A percentile compares a stretch with the other conserved stretches of the same genome.
Evolutionary conservation across 2,329 filamentous ascomycete species (phyloP).

Genomic region (Ceratocystis colombiana): DNA sequence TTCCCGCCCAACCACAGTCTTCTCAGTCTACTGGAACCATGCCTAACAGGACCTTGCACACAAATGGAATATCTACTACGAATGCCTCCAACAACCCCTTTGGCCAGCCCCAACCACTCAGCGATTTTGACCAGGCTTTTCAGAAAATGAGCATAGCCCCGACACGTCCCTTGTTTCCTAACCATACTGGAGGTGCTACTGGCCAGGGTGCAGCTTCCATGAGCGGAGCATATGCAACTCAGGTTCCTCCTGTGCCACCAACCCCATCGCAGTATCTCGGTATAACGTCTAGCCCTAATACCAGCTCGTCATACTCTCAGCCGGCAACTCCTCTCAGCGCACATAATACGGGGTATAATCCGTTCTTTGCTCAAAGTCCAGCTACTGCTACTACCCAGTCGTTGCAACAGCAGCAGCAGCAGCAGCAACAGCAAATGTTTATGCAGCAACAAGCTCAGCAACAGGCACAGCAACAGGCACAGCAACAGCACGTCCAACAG

Average conservation of each 20-base stretch:
- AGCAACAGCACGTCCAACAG: constrained; percentile 19
- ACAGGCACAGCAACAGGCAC: constrained; percentile 29
- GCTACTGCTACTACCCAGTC: neutral
- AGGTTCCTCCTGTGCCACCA: constrained; percentile 60
- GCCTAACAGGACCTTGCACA: constrained; percentile 47
- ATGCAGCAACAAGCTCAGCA: constrained; percentile 37
- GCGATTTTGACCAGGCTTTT: constrained; percentile 55
- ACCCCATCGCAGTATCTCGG: constrained; percentile 41
- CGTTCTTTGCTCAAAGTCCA: constrained; percentile 19
- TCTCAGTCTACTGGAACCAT: constrained; percentile 55
- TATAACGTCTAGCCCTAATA: constrained; percentile 27
- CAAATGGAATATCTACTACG: constrained; percentile 28
- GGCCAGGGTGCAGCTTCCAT: constrained; percentile 32
- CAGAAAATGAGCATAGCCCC: constrained; percentile 31
- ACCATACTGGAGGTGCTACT: constrained; percentile 57
- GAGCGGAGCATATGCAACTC: constrained; percentile 30
- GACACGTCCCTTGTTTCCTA: constrained; percentile 57
- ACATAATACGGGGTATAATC: constrained; percentile 23
- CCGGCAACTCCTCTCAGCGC: constrained; percentile 20
- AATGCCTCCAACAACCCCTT: constrained; percentile 57
- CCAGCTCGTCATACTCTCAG: constrained; percentile 23
- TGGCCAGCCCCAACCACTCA: constrained; percentile 40
- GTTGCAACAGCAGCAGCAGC: neutral
- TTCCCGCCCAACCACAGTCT: constrained; percentile 48
- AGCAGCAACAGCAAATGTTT: constrained; percentile 28